Evolutionary conservation across 495 filamentous ascomycete genomes (phyloP).

Genomic region (Copromyces sp.): DNA sequence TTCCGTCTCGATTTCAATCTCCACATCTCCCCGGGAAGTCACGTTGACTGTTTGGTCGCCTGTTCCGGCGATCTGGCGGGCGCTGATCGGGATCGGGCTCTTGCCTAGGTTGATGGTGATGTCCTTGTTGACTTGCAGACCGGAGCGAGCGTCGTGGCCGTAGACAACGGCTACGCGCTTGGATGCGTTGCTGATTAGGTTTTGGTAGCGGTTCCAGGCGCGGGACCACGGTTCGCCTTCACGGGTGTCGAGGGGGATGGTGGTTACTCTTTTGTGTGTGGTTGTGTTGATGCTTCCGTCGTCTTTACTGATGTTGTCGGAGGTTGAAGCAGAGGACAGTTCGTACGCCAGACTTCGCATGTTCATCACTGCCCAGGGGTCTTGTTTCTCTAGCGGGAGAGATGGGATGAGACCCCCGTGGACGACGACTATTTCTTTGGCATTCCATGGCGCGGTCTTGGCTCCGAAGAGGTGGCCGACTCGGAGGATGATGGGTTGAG

Average conservation of each 20-base stretch:
- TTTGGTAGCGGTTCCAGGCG: conserved; percentile 38
- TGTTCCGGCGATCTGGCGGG: not conserved
- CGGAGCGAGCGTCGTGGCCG: conserved; percentile 71
- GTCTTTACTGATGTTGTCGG: not conserved
- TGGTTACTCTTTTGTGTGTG: conserved; percentile 20
- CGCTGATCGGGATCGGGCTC: not conserved
- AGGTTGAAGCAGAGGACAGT: not conserved
- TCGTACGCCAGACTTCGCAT: conserved; percentile 61
- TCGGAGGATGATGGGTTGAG: conserved; percentile 64
- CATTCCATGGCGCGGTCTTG: conserved; percentile 21
- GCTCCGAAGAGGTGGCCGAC: conserved; percentile 44
- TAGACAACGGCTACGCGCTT: conserved; percentile 54
- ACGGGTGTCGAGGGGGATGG: conserved; percentile 47
- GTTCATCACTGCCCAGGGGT: conserved; percentile 77
- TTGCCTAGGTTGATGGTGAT: conserved; percentile 8
- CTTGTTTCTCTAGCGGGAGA: conserved; percentile 59
- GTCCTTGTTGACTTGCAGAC: conserved; percentile 39
- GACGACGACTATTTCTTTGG: conserved; percentile 60
- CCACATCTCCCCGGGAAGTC: not conserved
- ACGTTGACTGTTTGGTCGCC: not conserved
- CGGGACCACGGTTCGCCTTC: conserved; percentile 59
- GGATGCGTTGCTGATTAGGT: conserved; percentile 6
- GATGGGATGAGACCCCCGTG: conserved; percentile 79
- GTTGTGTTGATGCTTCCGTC: not conserved
- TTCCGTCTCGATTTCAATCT: not conserved